Evolutionary conservation across 768 basidiomycete species (phyloP), one percentile per base, ranked within the genome.

Genomic region (Hericium coralloides): DNA sequence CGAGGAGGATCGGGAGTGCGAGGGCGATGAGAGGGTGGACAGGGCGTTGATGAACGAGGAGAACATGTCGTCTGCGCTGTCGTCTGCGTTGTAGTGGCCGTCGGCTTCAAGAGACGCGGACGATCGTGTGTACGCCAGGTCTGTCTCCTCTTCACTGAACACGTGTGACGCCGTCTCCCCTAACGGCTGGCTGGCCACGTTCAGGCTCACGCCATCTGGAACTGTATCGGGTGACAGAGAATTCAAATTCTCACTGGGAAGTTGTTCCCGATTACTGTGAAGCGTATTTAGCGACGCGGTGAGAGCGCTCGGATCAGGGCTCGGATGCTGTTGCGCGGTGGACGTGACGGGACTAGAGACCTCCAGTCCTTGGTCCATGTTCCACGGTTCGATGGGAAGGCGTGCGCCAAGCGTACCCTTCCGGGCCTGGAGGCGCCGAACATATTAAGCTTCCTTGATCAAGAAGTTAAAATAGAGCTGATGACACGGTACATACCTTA

Each of bases 371-470:
- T 68, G 55, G 55, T 67, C 60, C 55, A 67, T 61, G 20, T 72
- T 57, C 75, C 75, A 76, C 23, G 75, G 75, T 39, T 76, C 75
- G 38, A 74, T 66, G 10, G 75, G 75, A 48, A 76, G 59, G 18
- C 67, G 72, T 47, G 75, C 76, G 15, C 75, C 75, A 8, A 74
- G 71, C 2, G 68, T 70, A 5, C 75, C 75, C 51, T 72, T 76
- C 47, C 72, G 71, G 51, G 71, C 65, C 75, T 76, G 43, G n/a
- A 17, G 36, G 31, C 37, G 43, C 26, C 38, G 17, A 53, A 48
- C 23, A 60, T 56, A 41, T 18, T 37, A 54, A 26, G 41, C 54
- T 25, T 50, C 26, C 26, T 25, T 4, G 38, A 51, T 51, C 50
- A 56, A 49, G 49, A 20, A 26, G 53, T 52, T 17, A 8, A 55